These are phyloP conservation scores for Priceomyces fermenticarens DNA, from an alignment of 805 yeast species.

Conservation along the genomic window DNA sequence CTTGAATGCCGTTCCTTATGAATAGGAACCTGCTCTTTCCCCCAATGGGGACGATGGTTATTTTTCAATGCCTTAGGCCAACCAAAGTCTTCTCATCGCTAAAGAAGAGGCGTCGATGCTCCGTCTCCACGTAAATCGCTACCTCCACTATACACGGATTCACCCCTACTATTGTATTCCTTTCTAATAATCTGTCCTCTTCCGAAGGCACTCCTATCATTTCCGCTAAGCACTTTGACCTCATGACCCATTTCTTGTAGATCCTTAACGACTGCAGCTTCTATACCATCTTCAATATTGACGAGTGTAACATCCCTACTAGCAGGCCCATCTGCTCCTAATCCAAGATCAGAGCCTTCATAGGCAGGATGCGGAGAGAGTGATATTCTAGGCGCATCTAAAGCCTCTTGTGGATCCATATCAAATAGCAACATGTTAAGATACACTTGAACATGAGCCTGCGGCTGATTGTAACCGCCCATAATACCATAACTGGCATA, in stretches of 20 bases:
- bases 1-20: too few species aligned
- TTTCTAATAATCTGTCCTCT: slow-evolving; percentile 71
- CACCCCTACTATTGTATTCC: slow-evolving; percentile 31
- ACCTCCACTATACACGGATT: slow-evolving; percentile 61
- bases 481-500: slow-evolving; percentile 75
- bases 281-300: slow-evolving; percentile 63
- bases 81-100: slow-evolving; percentile 1
- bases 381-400: slow-evolving; percentile 74
- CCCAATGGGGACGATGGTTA: too few species aligned
- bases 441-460: slow-evolving; percentile 77
- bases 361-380: slow-evolving; percentile 49
- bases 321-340: slow-evolving; percentile 65
- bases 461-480: slow-evolving; percentile 89
- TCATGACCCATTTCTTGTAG: slow-evolving; percentile 57
- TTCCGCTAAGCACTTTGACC: slow-evolving; percentile 41
- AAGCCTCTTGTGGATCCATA: slow-evolving; percentile 66
- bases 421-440: slow-evolving; percentile 63
- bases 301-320: slow-evolving; percentile 58
- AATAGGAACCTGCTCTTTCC: too few species aligned
- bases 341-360: slow-evolving; percentile 46
- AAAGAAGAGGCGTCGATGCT: slow-evolving; percentile 57
- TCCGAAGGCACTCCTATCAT: slow-evolving; percentile 49
- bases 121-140: slow-evolving; percentile 87
- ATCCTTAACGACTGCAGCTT: slow-evolving; percentile 40
- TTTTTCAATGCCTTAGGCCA: too few species aligned